These are phyloP conservation scores for Passiflora organensis DNA, from an alignment of 345 rosid genomes.

Conservation along the genomic window DNA sequence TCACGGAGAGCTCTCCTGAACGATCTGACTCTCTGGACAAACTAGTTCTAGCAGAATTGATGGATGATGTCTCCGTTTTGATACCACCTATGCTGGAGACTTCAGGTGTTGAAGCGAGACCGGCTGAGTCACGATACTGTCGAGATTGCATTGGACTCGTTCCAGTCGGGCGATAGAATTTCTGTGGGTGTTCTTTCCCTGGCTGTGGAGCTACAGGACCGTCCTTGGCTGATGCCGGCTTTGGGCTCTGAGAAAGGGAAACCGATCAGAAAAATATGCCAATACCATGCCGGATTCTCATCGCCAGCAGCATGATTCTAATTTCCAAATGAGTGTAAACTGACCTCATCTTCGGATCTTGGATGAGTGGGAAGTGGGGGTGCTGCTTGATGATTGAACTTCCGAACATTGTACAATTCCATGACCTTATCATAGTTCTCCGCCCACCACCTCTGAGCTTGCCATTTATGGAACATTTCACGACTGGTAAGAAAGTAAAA, in stretches of 20 bases:
- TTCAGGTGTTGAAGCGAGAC: conserved; percentile 61
- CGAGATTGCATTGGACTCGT: conserved; percentile 43
- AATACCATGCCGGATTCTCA: not conserved
- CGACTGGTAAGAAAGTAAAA: conserved; percentile 51
- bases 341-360: conserved; percentile 72
- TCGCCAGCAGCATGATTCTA: not conserved
- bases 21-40: conserved; percentile 72
- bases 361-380: conserved; percentile 72
- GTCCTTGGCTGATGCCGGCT: conserved; percentile 53
- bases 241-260: conserved; percentile 40
- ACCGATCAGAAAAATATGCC: not conserved
- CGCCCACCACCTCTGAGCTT: conserved; percentile 99
- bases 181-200: conserved; percentile 52
- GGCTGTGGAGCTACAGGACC: conserved; percentile 75
- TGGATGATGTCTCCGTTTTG: conserved; percentile 70
- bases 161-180: conserved; percentile 37
- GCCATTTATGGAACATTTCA: conserved; percentile 89
- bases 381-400: conserved; percentile 60
- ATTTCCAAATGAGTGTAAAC: conserved; percentile 5
- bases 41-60: conserved; percentile 64
- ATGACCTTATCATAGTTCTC: conserved; percentile 85
- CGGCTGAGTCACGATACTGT: conserved; percentile 41
- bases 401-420: conserved; percentile 91
- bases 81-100: conserved; percentile 64
- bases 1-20: conserved; percentile 73